Evolutionary conservation across 768 basidiomycete genomes (phyloP), one percentile per base, ranked within the genome.

Genomic region (Crepidotus variabilis): DNA sequence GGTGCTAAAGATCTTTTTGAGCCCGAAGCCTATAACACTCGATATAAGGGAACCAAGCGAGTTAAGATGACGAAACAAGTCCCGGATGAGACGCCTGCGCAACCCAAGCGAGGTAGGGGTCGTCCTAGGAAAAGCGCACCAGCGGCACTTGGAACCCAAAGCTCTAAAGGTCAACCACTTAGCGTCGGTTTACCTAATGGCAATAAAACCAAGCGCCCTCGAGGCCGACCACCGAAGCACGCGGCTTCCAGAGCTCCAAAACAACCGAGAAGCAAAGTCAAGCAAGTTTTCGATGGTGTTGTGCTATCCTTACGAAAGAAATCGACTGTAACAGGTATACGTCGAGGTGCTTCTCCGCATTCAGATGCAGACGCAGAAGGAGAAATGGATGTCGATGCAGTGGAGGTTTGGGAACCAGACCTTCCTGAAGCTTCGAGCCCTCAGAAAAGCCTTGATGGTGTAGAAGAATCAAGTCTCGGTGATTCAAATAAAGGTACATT

Each of bases 11-110:
- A 49, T 18, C n/a, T 22, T 18, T 20, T 36, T 46, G 57, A 60
- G 11, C 18, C 55, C 18, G 57, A 64, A 10, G 57, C 50, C 6
- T 64, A 68, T 50, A 66, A 68, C 43, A 68, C 67, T 20, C 63
- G 67, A 6, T 68, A 47, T 54, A 68, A 66, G 47, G 65, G 67
- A 24, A 54, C 62, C 11, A 68, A 68, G 51, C 63, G 67, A 43
- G 65, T 65, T 55, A 66, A 64, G 55, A 52, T 68, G 34, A 54
- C 50, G 28, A 48, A 54, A 34, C 53, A 46, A 11, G 6, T 34
- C 4, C 53, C 49, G 10, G 58, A 54, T 9, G 47, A 45, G 2
- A 34, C 45, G 47, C 50, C 20, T 34, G 22, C 54, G 0, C 18
- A 34, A 9, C 54, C 50, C 14, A 54, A 52, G 16, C 50, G 43